These are phyloP conservation scores for Chalciporus chontae DNA, from an alignment of 768 basidiomycete genomes.

Conservation along the genomic window DNA sequence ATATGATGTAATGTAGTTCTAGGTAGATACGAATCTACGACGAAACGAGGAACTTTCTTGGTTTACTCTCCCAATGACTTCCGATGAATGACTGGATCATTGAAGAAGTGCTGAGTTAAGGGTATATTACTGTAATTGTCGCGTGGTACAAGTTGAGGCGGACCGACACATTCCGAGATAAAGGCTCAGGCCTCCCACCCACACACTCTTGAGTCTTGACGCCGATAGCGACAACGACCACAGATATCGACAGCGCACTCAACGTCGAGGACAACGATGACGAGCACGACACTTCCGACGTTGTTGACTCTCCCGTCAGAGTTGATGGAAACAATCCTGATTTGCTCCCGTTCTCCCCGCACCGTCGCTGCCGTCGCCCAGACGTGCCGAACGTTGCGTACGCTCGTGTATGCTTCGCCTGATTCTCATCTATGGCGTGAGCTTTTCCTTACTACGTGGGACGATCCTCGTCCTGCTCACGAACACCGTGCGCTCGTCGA, in stretches of 20 bases:
- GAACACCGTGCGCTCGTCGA: slow-evolving; percentile 24
- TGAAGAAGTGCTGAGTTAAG: no score
- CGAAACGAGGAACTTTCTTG: background rate
- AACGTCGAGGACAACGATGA: background rate
- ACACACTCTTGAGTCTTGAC: no score
- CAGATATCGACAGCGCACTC: background rate
- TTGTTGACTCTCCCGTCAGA: slow-evolving; percentile 35
- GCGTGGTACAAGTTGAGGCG: no score
- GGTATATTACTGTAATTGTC: no score
- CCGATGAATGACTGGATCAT: no score
- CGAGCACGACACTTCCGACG: background rate
- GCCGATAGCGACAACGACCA: background rate
- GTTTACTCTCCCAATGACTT: no score
- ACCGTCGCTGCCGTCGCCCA: slow-evolving; percentile 36
- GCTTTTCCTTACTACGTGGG: slow-evolving; percentile 46
- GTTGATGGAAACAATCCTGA: slow-evolving; percentile 38
- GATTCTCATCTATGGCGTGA: slow-evolving; percentile 45
- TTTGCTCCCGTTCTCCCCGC: slow-evolving; percentile 22
- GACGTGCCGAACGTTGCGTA: slow-evolving; percentile 33
- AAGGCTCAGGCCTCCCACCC: background rate
- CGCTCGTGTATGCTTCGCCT: slow-evolving; percentile 33
- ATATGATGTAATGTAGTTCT: no score
- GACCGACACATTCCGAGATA: background rate
- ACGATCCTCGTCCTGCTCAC: slow-evolving; percentile 43
- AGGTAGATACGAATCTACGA: no score